These are phyloP conservation scores for Monascus ruber DNA, from an alignment of 2,329 filamentous ascomycete species.

Conservation along the genomic window DNA sequence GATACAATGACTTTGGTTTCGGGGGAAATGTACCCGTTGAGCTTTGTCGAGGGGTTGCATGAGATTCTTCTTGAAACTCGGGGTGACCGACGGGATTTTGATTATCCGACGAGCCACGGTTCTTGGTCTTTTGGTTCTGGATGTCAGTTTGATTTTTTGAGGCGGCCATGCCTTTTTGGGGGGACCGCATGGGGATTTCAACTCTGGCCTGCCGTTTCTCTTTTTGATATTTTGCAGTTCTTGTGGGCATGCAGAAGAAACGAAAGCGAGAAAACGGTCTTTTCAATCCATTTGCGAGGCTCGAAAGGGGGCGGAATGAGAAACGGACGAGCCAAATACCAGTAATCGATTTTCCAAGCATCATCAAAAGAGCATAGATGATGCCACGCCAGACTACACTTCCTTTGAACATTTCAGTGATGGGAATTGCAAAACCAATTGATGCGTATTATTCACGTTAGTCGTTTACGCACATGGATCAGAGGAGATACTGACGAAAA, in stretches of 20 bases:
- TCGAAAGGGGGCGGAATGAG: slow-evolving; percentile 6
- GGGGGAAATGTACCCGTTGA: slow-evolving; percentile 18
- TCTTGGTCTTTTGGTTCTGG: no score
- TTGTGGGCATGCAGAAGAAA: no score
- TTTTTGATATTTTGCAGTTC: no score
- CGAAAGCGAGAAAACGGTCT: no score
- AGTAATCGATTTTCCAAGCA: slow-evolving; percentile 48
- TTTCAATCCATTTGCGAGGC: slow-evolving; percentile 1
- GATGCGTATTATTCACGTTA: slow-evolving; percentile 26
- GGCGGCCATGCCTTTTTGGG: no score
- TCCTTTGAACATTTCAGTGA: slow-evolving; percentile 55
- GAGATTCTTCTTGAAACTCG: no score
- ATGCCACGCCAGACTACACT: slow-evolving; percentile 59
- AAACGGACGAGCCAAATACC: slow-evolving; percentile 46
- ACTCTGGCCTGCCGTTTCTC: no score
- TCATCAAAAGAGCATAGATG: slow-evolving; percentile 62
- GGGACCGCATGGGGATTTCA: no score
- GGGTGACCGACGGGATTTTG: no score
- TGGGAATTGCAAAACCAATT: slow-evolving; percentile 69
- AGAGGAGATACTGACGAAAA: slow-evolving; percentile 48
- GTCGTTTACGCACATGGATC: neutral
- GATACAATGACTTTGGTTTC: slow-evolving; percentile 54
- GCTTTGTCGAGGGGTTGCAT: no score
- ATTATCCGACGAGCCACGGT: no score
- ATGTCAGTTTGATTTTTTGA: no score